A percentile compares a stretch with the other conserved stretches of the same genome.
These are phyloP conservation scores for Claviceps citrina DNA, from an alignment of 2,329 filamentous ascomycete genomes.

Conservation along the genomic window DNA sequence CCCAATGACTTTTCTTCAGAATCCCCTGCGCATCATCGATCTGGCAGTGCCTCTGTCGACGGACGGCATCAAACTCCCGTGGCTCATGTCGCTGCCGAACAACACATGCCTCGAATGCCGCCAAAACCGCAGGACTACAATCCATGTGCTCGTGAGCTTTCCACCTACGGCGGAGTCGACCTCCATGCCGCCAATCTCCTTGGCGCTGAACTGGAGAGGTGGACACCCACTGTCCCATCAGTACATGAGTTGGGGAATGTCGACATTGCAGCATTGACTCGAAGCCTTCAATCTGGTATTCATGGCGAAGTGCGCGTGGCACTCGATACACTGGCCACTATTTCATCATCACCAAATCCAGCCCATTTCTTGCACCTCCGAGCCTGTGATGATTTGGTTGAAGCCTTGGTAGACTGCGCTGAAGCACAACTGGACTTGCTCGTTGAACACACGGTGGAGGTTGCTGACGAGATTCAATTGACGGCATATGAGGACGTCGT, in stretches of 20 bases:
- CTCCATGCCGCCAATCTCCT: slow-evolving; percentile 48
- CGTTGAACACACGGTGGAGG: slow-evolving; percentile 69
- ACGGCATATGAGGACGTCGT: slow-evolving; percentile 77
- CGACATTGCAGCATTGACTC: slow-evolving; percentile 77
- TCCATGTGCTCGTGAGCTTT: slow-evolving; percentile 38
- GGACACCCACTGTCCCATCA: slow-evolving; percentile 60
- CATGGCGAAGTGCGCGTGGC: slow-evolving; percentile 80
- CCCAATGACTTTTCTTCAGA: slow-evolving; percentile 28
- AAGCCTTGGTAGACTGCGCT: slow-evolving; percentile 77
- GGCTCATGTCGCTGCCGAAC: slow-evolving; percentile 12
- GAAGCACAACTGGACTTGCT: slow-evolving; percentile 76
- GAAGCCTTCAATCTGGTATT: slow-evolving; percentile 80
- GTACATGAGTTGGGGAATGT: slow-evolving; percentile 71
- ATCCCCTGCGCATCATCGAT: slow-evolving; percentile 28
- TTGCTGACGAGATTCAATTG: slow-evolving; percentile 74
- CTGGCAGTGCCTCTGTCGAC: slow-evolving; percentile 26
- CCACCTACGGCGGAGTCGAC: slow-evolving; percentile 57
- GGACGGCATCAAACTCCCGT: slow-evolving; percentile 13
- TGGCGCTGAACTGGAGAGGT: slow-evolving; percentile 48
- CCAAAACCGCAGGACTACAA: slow-evolving; percentile 37
- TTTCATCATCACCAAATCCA: slow-evolving; percentile 46
- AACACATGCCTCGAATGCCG: slow-evolving; percentile 22
- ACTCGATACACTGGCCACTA: slow-evolving; percentile 63
- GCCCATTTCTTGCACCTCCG: slow-evolving; percentile 52
- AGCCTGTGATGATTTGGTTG: slow-evolving; percentile 74